phyloP scores from a whole-genome alignment of 129 eudicot genomes.

The Erigeron canadensis region DNA sequence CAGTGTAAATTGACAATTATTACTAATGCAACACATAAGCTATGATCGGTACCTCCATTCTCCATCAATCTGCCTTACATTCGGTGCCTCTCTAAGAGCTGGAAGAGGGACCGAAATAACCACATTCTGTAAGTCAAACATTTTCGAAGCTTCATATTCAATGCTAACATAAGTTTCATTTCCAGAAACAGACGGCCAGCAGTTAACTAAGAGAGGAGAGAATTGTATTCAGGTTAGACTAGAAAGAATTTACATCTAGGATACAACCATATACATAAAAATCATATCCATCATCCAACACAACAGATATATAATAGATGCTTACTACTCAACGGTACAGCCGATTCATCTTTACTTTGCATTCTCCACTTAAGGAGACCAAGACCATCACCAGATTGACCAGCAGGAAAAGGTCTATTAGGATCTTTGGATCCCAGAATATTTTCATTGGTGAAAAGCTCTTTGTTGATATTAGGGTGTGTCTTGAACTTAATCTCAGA shows the following conservation, averaged over 20 bases:
- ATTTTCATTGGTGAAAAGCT: constrained; percentile 72
- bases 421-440: constrained; percentile 93
- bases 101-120: constrained; percentile 89
- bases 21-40: background rate
- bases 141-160: constrained; percentile 82
- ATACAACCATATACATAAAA: constrained; percentile 16
- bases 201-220: constrained; percentile 57
- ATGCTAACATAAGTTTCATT: constrained; percentile 90
- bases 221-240: background rate
- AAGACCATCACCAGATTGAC: constrained; percentile 81
- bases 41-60: constrained; percentile 85
- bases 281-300: background rate
- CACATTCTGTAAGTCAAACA: constrained; percentile 86
- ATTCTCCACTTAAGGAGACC: constrained; percentile 93
- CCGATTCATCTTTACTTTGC: constrained; percentile 82
- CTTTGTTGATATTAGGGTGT: constrained; percentile 93
- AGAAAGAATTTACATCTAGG: background rate
- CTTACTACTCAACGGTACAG: constrained; percentile 80
- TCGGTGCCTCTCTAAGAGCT: constrained; percentile 78
- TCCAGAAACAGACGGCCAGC: constrained; percentile 99
- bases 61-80: constrained; percentile 87
- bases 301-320: background rate
- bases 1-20: background rate
- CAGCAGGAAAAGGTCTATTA: constrained; percentile 79
- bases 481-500: constrained; percentile 79